phyloP scores from a whole-genome alignment of 208 protist genomes.

The Acanthamoeba healyi region DNA sequence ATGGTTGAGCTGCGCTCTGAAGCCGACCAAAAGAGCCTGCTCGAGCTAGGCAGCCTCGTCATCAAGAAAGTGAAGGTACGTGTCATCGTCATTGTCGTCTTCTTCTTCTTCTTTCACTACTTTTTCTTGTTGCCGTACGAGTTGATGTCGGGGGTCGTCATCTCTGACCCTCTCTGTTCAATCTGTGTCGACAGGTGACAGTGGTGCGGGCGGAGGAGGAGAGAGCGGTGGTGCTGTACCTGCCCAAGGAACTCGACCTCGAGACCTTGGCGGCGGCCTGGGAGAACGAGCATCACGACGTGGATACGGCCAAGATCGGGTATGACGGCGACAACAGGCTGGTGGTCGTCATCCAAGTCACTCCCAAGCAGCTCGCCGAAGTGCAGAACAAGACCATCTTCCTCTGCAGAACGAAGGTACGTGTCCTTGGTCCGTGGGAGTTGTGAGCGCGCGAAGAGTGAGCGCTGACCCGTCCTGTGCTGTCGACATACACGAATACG shows the following conservation, averaged over 20 bases:
- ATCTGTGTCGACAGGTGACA: not conserved
- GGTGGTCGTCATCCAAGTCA: slow-evolving; percentile 1
- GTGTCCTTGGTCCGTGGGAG: too few relatives aligned
- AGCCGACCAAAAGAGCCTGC: not conserved
- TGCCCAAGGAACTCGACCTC: not conserved
- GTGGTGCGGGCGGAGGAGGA: not conserved
- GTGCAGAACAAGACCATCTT: not conserved
- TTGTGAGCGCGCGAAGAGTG: too few relatives aligned
- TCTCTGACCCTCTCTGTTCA: too few relatives aligned
- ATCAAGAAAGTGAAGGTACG: not conserved
- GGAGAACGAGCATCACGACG: not conserved
- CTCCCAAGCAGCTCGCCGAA: not conserved
- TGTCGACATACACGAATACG: too few relatives aligned
- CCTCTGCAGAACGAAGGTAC: not conserved
- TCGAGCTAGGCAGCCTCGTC: not conserved
- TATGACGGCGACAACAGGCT: not conserved
- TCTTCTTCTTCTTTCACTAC: not conserved
- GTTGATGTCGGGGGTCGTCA: not conserved
- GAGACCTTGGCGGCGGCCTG: not conserved
- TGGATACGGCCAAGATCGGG: not conserved
- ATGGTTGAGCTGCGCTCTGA: not conserved
- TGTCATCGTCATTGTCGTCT: not conserved
- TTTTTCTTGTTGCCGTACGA: too few relatives aligned
- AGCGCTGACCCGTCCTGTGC: too few relatives aligned
- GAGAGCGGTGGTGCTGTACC: not conserved